A percentile compares a stretch with the other conserved stretches of the same genome.
phyloP scores from a whole-genome alignment of 257 asterid species.

The Rauvolfia tetraphylla region DNA sequence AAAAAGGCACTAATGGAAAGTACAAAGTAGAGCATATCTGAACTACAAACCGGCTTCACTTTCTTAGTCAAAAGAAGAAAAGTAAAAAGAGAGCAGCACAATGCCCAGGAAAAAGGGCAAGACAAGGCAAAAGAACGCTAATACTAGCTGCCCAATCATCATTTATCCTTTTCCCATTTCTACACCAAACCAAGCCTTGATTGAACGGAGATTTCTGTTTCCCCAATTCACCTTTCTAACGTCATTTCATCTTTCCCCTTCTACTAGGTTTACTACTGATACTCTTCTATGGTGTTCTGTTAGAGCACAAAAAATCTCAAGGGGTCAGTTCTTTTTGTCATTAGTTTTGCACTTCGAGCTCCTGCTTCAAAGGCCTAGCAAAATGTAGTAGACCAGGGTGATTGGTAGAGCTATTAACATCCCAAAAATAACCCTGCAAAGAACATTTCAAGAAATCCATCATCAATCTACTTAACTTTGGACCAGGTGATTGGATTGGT shows the following conservation, averaged over 20 bases:
- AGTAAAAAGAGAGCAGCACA: conserved; percentile 21
- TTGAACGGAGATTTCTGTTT: not conserved
- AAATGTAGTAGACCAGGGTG: conserved; percentile 74
- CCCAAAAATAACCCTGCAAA: conserved; percentile 89
- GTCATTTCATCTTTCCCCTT: conserved; percentile 1
- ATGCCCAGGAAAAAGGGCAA: conserved; percentile 20
- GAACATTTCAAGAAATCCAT: not conserved
- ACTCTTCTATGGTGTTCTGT: conserved; percentile 25
- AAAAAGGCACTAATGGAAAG: conserved; percentile 1
- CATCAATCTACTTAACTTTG: too few relatives aligned
- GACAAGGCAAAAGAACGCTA: conserved; percentile 13
- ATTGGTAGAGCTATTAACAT: conserved; percentile 90
- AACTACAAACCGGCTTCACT: conserved; percentile 29
- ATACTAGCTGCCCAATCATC: conserved; percentile 21
- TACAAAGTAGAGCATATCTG: not conserved
- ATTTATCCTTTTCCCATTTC: not conserved
- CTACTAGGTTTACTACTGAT: conserved; percentile 20
- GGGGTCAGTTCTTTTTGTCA: conserved; percentile 32
- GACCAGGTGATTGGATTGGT: not conserved
- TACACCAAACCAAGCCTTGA: not conserved
- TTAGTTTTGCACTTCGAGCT: conserved; percentile 15
- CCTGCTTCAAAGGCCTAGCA: conserved; percentile 65
- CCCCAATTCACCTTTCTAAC: conserved; percentile 1
- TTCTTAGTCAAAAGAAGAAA: conserved; percentile 36
- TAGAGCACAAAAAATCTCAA: conserved; percentile 45